Base-by-base conservation (phyloP, 805 yeast genomes). In the Sporopachydermia lactativora region DNA sequence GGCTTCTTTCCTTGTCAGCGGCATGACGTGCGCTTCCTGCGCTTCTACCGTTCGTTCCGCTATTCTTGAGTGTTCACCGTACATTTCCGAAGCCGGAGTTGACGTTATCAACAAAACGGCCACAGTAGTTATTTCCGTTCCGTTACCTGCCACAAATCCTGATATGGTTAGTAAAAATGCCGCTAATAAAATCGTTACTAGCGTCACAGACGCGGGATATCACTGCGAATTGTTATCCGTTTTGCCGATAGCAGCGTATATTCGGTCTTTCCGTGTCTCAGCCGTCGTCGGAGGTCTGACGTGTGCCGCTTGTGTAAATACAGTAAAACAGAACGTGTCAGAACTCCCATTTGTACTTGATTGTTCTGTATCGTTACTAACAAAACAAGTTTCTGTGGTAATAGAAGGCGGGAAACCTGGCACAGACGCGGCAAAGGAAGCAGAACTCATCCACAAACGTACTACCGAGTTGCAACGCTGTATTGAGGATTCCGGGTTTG, bases 271-370 rank as follows among this genome's bases (percentile, higher is more conserved):
- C 48, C 69, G 68, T 48, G 70, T 77, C 5, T 60, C 66, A 6
- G 85, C 84, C 1, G 58, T 74, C 0, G 73, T 81, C 36, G 81
- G 79, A 6, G 89, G 88, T 3, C 79, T 81, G 55, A 74, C 85
- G 0, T 81, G 89, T 58, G 75, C 81, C 4, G 73, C 84, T 0
- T 78, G 92, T 55, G 74, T 74, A 1, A 65, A 65, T 35, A 62
- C 88, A 0, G 70, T 82, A n/a, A 24, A 6, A 58, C 63, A 5
- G 57, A 64, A 5, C 19, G 72, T 62, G 17, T 53, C 53, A 24
- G 67, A 62, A 3, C 50, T 78, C 34, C 68, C 71, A 2, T 76
- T 71, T 52, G 70, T 81, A 2, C 55, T 66, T 15, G 73, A 70
- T 14, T 64, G 67, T 24, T 70, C 72, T 5, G 65, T 81, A 35